Percentiles rank a stretch among this genome's conserved stretches.
Conservation (phyloP, 2,329 filamentous ascomycete species). For the Aschersonia sp. region DNA sequence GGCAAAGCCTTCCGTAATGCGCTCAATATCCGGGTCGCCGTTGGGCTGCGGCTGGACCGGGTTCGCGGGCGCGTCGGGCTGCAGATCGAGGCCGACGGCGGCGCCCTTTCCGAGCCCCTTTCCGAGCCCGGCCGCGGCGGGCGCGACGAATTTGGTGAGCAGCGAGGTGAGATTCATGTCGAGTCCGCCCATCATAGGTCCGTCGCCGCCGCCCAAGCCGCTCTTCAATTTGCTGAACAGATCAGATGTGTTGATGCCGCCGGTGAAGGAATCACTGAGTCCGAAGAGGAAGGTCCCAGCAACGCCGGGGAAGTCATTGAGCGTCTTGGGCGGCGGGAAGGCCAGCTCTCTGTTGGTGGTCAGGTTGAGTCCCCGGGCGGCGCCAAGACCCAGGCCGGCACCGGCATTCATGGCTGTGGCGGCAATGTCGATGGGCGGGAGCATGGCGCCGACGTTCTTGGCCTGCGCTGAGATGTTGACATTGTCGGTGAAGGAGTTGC, state of each 20-base stretch:
- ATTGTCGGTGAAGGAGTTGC: constrained; percentile 6
- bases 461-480: constrained; percentile 3
- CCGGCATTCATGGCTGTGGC: constrained; percentile 6
- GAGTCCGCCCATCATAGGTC: background rate
- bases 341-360: constrained; percentile 3
- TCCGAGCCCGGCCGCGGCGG: constrained; percentile 13
- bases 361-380: constrained; percentile 7
- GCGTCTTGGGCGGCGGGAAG: constrained; percentile 2
- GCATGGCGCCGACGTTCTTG: constrained; percentile 1
- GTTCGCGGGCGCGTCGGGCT: constrained; percentile 10
- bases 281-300: constrained; percentile 10
- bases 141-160: constrained; percentile 4
- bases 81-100: constrained; percentile 13
- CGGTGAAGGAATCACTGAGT: constrained; percentile 8
- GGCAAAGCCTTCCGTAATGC: constrained; percentile 12
- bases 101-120: constrained; percentile 12
- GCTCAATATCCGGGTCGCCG: constrained; percentile 4
- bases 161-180: background rate
- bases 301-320: constrained; percentile 5
- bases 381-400: constrained; percentile 7
- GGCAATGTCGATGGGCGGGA: constrained; percentile 4
- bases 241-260: constrained; percentile 6
- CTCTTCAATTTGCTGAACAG: constrained; percentile 1
- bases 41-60: background rate
- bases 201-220: background rate